phyloP scores from a whole-genome alignment of 352 stramenopile genomes.

The Thraustotheca clavata region DNA sequence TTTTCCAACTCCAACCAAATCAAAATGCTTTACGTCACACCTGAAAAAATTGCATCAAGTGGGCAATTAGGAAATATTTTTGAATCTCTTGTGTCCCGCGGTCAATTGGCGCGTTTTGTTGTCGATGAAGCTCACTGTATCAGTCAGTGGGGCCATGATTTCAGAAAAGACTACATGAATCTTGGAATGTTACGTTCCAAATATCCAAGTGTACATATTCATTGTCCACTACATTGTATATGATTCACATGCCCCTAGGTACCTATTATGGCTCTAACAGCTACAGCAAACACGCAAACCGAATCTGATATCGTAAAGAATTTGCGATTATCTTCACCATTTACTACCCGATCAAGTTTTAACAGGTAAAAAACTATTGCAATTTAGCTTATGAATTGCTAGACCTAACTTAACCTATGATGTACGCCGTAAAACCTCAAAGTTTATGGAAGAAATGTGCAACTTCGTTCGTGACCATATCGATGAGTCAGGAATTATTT shows the following conservation, averaged over 20 bases:
- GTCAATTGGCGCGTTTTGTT: conserved; percentile 93
- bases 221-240: background rate
- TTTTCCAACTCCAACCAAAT: conserved; percentile 79
- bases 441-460: conserved; percentile 74
- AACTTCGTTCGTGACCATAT: conserved; percentile 69
- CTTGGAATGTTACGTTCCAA: conserved; percentile 86
- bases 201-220: conserved; percentile 80
- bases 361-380: conserved; percentile 40
- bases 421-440: conserved; percentile 65
- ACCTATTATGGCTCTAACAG: conserved; percentile 82
- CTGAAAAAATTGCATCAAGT: conserved; percentile 92
- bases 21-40: conserved; percentile 98
- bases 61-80: conserved; percentile 84
- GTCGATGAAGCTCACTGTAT: conserved; percentile 97
- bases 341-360: conserved; percentile 77
- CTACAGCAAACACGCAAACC: conserved; percentile 77
- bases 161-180: conserved; percentile 97
- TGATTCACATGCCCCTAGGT: conserved; percentile 33
- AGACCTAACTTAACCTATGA: conserved; percentile 82
- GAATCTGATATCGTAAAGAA: conserved; percentile 79
- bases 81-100: conserved; percentile 58
- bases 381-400: background rate
- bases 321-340: conserved; percentile 57
- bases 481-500: conserved; percentile 86
- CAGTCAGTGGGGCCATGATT: conserved; percentile 98